These are phyloP conservation scores for Coccomyxa sp. DNA, from an alignment of 139 green algal genomes.

Conservation along the genomic window DNA sequence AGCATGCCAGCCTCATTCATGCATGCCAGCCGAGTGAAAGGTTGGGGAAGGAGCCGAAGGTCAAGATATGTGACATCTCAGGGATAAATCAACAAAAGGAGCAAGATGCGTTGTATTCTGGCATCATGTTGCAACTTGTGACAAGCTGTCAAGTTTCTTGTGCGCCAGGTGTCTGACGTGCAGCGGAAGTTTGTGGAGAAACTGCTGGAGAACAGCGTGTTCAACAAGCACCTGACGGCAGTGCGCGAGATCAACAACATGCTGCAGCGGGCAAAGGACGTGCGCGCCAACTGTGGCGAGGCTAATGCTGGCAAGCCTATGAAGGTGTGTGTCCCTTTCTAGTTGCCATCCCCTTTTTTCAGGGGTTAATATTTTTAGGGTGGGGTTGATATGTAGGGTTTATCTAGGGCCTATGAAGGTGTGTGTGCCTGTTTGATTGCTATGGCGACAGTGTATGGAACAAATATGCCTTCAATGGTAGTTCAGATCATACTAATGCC, in stretches of 20 bases:
- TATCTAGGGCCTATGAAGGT: not conserved
- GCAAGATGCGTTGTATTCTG: not conserved
- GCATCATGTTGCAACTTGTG: slow-evolving; percentile 3
- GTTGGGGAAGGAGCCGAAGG: too few species aligned
- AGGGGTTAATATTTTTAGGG: not conserved
- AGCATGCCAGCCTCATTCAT: too few species aligned
- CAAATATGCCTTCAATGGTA: not conserved
- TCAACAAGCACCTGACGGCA: slow-evolving; percentile 64
- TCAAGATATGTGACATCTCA: too few species aligned
- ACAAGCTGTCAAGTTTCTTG: not conserved
- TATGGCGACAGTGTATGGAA: not conserved
- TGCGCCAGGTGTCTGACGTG: slow-evolving; percentile 37
- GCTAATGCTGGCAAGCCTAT: not conserved
- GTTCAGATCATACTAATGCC: not conserved
- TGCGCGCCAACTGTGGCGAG: not conserved
- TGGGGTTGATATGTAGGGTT: not conserved
- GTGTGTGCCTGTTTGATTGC: not conserved
- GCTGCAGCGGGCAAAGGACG: slow-evolving; percentile 27
- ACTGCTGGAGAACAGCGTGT: slow-evolving; percentile 67
- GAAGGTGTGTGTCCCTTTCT: slow-evolving; percentile 1
- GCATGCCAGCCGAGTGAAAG: too few species aligned
- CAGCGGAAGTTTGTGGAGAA: slow-evolving; percentile 54
- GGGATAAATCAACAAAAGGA: too few species aligned
- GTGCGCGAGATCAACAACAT: slow-evolving; percentile 46
- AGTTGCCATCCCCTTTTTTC: too few species aligned